Evolutionary conservation across 2,329 filamentous ascomycete species (phyloP).

Genomic region (Aspergillus puulaauensis): DNA sequence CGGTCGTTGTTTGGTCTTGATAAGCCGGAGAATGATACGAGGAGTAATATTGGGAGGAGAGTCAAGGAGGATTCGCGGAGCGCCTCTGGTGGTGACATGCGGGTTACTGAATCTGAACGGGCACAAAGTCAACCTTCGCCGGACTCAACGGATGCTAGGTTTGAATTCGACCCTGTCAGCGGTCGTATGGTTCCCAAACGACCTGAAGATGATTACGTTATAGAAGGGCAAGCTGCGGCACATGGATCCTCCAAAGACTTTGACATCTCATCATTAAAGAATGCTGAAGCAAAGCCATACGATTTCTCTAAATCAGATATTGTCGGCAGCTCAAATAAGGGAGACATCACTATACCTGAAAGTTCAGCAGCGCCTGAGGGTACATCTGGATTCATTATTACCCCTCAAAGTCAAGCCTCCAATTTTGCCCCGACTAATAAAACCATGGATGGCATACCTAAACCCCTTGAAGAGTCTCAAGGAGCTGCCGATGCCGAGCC

Average conservation of each 20-base stretch:
- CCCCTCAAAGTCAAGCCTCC: not conserved
- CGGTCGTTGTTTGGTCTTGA: constrained; percentile 27
- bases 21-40: not conserved
- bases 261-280: not conserved
- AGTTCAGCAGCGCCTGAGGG: not conserved
- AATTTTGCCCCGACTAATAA: too few species aligned
- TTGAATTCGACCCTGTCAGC: constrained; percentile 44
- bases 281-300: not conserved
- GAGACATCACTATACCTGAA: not conserved
- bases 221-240: not conserved
- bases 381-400: not conserved
- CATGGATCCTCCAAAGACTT: not conserved
- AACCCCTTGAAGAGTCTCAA: not conserved
- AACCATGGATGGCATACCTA: not conserved
- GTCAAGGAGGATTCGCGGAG: not conserved
- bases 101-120: too few species aligned
- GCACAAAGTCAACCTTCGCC: not conserved
- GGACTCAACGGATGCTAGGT: not conserved
- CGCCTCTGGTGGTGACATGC: too few species aligned
- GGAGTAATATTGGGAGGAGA: not conserved
- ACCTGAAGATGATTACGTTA: not conserved
- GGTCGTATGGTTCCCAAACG: constrained; percentile 38
- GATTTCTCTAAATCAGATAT: not conserved
- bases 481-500: not conserved
- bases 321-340: not conserved